A percentile compares a stretch with the other conserved stretches of the same genome.
These are phyloP conservation scores for Nymphaea colorata DNA, from an alignment of 164 flowering plant species.

Conservation along the genomic window DNA sequence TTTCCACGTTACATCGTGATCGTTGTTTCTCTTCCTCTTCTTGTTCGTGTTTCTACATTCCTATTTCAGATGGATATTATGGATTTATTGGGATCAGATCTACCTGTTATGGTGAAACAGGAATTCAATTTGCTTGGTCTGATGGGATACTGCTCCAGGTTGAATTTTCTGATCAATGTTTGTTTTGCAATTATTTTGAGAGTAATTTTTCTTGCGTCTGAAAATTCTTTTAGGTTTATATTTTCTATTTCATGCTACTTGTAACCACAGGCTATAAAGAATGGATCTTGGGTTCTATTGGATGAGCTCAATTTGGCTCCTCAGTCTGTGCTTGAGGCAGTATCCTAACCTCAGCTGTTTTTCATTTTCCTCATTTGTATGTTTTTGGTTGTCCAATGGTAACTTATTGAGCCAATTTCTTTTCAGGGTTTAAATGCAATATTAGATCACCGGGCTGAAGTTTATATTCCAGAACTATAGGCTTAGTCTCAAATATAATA, in stretches of 20 bases:
- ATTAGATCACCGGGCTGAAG: constrained; percentile 93
- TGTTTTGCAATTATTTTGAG: not conserved
- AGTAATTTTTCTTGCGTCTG: not conserved
- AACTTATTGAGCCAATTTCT: not conserved
- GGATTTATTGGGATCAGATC: constrained; percentile 94
- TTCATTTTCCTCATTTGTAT: too few species aligned
- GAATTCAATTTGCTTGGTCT: constrained; percentile 94
- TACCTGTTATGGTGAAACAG: constrained; percentile 75
- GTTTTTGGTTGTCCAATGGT: too few species aligned
- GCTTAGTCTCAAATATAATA: constrained; percentile 40
- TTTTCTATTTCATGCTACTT: not conserved
- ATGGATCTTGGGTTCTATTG: constrained; percentile 86
- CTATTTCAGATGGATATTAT: constrained; percentile 77
- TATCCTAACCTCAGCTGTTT: too few species aligned
- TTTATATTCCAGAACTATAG: constrained; percentile 89
- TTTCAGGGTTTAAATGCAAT: constrained; percentile 68
- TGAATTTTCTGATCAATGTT: not conserved
- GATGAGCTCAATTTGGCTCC: constrained; percentile 99
- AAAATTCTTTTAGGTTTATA: not conserved
- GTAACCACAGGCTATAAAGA: constrained; percentile 58
- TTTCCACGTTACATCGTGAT: too few species aligned
- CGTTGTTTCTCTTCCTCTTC: too few species aligned
- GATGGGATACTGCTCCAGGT: constrained; percentile 98
- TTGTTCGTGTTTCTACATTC: too few species aligned
- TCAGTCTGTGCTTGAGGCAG: constrained; percentile 90